Conservation (phyloP, 768 basidiomycete genomes). For the Collybia sp. region DNA sequence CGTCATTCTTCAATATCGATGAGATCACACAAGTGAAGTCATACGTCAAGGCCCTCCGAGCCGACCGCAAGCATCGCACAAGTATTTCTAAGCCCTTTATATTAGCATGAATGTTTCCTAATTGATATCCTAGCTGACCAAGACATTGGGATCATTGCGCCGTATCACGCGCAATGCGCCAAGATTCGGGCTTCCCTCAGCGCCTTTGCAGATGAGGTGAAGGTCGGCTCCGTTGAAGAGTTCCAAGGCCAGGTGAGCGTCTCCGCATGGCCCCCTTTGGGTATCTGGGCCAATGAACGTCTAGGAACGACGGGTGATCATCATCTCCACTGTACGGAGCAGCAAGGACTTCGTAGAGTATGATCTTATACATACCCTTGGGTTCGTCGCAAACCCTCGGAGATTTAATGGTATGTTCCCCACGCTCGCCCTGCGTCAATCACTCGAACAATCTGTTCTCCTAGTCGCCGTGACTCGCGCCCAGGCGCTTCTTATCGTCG, state of each 20-base stretch:
- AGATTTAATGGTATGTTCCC: constrained; percentile 53
- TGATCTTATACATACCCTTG: constrained; percentile 50
- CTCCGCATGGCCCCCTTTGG: constrained; percentile 9
- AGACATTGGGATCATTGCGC: constrained; percentile 62
- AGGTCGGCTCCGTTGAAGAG: constrained; percentile 65
- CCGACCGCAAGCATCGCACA: constrained; percentile 29
- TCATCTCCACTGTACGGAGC: constrained; percentile 56
- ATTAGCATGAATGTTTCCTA: background rate
- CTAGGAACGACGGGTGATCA: constrained; percentile 53
- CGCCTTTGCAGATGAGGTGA: constrained; percentile 31
- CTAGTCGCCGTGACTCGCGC: constrained; percentile 61
- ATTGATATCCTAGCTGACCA: constrained; percentile 23
- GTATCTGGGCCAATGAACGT: constrained; percentile 29
- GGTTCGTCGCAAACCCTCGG: constrained; percentile 51
- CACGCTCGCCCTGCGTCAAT: background rate
- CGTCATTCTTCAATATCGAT: constrained; percentile 68
- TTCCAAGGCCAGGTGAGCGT: constrained; percentile 58
- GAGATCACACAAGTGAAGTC: constrained; percentile 50
- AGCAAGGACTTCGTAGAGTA: constrained; percentile 43
- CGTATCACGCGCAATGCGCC: constrained; percentile 58
- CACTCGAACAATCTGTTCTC: background rate
- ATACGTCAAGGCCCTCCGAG: constrained; percentile 37
- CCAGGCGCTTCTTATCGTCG: constrained; percentile 51
- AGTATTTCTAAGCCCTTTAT: constrained; percentile 25
- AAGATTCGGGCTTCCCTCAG: constrained; percentile 40